phyloP scores from a whole-genome alignment of 306 rosid genomes.

The Vigna unguiculata region DNA sequence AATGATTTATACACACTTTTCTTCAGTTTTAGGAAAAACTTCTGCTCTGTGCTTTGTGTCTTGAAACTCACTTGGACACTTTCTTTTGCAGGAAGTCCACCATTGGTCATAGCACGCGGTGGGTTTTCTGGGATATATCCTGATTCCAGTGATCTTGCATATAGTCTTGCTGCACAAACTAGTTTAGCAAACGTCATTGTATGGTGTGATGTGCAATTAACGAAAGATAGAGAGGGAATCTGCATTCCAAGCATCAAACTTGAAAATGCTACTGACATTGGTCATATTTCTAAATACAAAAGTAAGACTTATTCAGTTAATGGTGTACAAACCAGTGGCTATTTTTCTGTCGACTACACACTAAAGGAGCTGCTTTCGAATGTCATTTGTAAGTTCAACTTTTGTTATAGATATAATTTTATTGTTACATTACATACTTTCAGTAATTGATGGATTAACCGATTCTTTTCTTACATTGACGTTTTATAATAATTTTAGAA shows the following conservation, averaged over 20 bases:
- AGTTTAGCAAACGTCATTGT: slow-evolving; percentile 47
- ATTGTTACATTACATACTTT: background rate
- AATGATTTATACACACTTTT: background rate
- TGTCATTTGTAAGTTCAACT: slow-evolving; percentile 50
- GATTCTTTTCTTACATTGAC: background rate
- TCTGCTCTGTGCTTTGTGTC: background rate
- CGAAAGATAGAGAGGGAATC: slow-evolving; percentile 72
- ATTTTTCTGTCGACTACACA: slow-evolving; percentile 69
- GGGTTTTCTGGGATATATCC: slow-evolving; percentile 92
- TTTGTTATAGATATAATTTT: slow-evolving; percentile 13
- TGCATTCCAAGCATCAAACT: slow-evolving; percentile 67
- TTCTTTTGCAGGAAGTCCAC: slow-evolving; percentile 67
- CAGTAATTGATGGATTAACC: slow-evolving; percentile 11
- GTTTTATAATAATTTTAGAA: background rate
- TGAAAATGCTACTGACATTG: slow-evolving; percentile 53
- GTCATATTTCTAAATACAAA: background rate
- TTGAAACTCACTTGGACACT: slow-evolving; percentile 8
- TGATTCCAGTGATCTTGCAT: slow-evolving; percentile 64
- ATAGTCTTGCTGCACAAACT: background rate
- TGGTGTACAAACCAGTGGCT: slow-evolving; percentile 58
- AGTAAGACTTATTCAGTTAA: slow-evolving; percentile 54
- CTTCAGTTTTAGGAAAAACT: background rate
- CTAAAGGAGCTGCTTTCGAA: slow-evolving; percentile 44
- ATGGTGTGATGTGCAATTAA: slow-evolving; percentile 91
- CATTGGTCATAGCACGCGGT: slow-evolving; percentile 81